These are phyloP conservation scores for Trichaptum fuscoviolaceum DNA, from an alignment of 768 basidiomycete species.

Conservation along the genomic window DNA sequence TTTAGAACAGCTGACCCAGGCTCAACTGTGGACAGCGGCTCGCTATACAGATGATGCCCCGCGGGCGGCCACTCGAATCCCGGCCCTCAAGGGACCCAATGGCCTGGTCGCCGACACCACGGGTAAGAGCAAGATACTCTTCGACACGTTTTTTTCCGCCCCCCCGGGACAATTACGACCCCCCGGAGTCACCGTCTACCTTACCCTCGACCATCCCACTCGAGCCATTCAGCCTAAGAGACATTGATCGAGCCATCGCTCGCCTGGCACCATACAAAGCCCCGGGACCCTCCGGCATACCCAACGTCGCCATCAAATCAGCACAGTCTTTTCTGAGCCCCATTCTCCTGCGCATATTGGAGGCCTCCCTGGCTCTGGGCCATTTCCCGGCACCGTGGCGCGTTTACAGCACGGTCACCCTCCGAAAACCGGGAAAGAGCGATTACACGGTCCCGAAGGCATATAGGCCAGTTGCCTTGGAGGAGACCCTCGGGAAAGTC, in stretches of 20 bases:
- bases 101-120: background rate
- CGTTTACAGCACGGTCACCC: conserved; percentile 23
- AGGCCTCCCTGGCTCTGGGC: conserved; percentile 23
- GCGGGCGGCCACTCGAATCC: conserved; percentile 15
- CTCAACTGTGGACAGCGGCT: conserved; percentile 17
- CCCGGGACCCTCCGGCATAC: too few species aligned
- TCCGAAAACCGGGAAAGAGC: conserved; percentile 33
- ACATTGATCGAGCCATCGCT: background rate
- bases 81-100: conserved; percentile 11
- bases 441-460: too few species aligned
- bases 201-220: too few species aligned
- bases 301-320: too few species aligned
- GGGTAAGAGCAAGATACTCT: background rate
- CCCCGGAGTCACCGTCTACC: background rate
- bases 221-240: background rate
- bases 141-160: background rate
- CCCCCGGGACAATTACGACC: background rate
- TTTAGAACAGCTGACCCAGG: conserved; percentile 14
- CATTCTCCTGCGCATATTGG: conserved; percentile 23
- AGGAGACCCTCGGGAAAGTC: conserved; percentile 27
- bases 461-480: too few species aligned
- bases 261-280: too few species aligned
- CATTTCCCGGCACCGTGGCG: conserved; percentile 26
- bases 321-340: conserved; percentile 22
- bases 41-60: conserved; percentile 12